Conservation (phyloP, 305 asterid species). For the Plantago coronopus region DNA sequence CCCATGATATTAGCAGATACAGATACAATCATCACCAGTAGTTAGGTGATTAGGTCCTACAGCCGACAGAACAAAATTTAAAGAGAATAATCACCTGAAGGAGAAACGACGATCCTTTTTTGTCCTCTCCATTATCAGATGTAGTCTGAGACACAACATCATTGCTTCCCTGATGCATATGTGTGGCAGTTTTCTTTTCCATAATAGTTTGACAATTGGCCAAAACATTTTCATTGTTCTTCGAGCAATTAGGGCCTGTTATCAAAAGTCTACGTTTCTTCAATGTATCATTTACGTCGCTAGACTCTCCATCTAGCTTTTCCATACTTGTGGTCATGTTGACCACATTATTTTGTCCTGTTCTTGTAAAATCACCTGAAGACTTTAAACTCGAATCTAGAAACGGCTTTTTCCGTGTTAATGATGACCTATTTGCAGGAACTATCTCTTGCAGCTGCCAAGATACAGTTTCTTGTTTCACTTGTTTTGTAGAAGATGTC, state of each 20-base stretch:
- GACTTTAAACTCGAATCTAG: conserved; percentile 33
- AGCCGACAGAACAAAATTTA: background rate
- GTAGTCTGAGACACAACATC: conserved; percentile 28
- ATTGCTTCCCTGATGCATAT: conserved; percentile 26
- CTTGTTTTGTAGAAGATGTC: conserved; percentile 36
- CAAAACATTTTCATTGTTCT: conserved; percentile 27
- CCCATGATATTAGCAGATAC: background rate
- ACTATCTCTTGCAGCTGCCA: conserved; percentile 42
- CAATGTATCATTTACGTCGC: conserved; percentile 37
- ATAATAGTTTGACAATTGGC: conserved; percentile 27
- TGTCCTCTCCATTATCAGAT: conserved; percentile 43
- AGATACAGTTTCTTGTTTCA: conserved; percentile 33
- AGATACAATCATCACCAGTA: background rate
- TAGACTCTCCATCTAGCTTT: conserved; percentile 35
- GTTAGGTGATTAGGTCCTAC: background rate
- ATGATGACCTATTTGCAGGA: conserved; percentile 85
- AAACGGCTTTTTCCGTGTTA: conserved; percentile 38
- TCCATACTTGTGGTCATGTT: conserved; percentile 26
- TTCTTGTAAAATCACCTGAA: conserved; percentile 31
- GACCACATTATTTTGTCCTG: conserved; percentile 33
- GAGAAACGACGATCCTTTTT: conserved; percentile 72
- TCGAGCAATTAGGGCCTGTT: conserved; percentile 45
- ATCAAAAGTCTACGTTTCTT: conserved; percentile 57
- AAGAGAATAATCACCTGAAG: conserved; percentile 51
- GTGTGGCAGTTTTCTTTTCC: conserved; percentile 26